Percentiles rank a stretch among this genome's conserved stretches.
Evolutionary conservation across 768 basidiomycete species (phyloP).

Genomic region (Hydnum rufescens): DNA sequence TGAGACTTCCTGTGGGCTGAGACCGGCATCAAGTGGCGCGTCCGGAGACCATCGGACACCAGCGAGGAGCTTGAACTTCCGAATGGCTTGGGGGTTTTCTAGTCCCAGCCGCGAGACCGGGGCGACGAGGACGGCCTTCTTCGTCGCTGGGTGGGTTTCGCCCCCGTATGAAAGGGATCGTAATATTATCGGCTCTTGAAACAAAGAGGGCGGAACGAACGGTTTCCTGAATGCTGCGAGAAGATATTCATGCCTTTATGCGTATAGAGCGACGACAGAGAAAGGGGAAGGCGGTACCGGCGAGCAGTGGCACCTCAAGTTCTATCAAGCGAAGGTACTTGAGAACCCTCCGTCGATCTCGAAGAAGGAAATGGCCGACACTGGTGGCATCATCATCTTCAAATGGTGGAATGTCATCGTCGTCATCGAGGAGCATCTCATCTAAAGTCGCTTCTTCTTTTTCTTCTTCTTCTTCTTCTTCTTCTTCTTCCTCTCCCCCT

Average conservation of each 20-base stretch:
- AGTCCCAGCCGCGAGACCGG: constrained; percentile 59
- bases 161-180: constrained; percentile 61
- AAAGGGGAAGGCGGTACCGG: constrained; percentile 31
- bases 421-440: no score
- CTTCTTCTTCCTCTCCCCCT: no score
- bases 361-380: constrained; percentile 49
- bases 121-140: constrained; percentile 55
- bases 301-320: constrained; percentile 71
- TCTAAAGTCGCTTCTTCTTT: no score
- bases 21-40: constrained; percentile 50
- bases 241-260: constrained; percentile 1
- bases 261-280: background rate
- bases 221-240: constrained; percentile 56
- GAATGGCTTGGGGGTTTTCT: constrained; percentile 37
- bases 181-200: constrained; percentile 38
- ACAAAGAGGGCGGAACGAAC: constrained; percentile 44
- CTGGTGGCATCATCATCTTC: constrained; percentile 44
- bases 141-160: constrained; percentile 48
- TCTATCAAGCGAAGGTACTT: constrained; percentile 74
- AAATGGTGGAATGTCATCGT: no score
- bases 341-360: constrained; percentile 51
- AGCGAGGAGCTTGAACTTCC: constrained; percentile 76
- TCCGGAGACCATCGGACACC: constrained; percentile 70
- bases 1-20: constrained; percentile 15
- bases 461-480: no score